phyloP scores from a whole-genome alignment of 129 eudicot species.

The Solidago caesia region DNA sequence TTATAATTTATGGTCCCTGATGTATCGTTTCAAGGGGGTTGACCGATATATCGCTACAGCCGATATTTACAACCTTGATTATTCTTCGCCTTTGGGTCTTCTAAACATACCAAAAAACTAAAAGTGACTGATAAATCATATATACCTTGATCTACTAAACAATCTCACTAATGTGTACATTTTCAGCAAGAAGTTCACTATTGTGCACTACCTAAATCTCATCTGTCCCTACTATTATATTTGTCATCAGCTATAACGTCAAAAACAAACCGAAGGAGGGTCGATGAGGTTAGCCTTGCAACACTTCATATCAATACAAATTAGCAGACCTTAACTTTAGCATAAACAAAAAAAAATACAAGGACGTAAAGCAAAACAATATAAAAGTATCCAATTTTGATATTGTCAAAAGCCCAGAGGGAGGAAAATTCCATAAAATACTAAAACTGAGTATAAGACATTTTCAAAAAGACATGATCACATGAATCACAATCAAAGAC shows the following conservation, averaged over 20 bases:
- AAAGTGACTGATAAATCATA: neutral
- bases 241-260: neutral
- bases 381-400: neutral
- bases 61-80: no score
- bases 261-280: neutral
- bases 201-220: neutral
- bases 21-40: no score
- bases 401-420: neutral
- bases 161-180: neutral
- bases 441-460: neutral
- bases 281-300: neutral
- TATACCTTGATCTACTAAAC: neutral
- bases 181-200: neutral
- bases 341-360: neutral
- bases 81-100: neutral
- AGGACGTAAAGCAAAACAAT: neutral
- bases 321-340: neutral
- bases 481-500: slow-evolving; percentile 1
- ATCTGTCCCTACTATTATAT: neutral
- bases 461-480: neutral
- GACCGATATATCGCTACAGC: no score
- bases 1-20: no score
- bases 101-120: neutral
- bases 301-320: neutral
- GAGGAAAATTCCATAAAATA: slow-evolving; percentile 1